Base-by-base conservation (phyloP, 495 filamentous ascomycete genomes). In the Xylaria venustula region DNA sequence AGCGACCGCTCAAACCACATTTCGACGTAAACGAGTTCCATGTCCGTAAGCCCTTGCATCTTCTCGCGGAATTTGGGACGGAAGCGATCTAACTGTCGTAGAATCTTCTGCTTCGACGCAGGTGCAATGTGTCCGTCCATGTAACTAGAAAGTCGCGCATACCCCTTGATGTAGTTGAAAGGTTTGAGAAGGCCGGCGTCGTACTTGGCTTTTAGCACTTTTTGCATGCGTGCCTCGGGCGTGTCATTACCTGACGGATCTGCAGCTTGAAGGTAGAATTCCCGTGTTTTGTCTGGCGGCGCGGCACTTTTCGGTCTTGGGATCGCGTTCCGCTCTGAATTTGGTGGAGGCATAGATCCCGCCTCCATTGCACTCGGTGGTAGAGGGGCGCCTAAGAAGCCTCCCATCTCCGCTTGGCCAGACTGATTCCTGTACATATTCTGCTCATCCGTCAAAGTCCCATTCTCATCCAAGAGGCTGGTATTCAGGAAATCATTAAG, bases 101-200 rank as follows among this genome's bases (percentile, higher is more conserved):
- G 75, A 68, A 98, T 97, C 77, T 92, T 92, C 66, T 93, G 84
- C 52, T 92, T 91, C 48, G 89, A 92, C 9, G 79, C 72, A 50
- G 86, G 84, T 57, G 88, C 84, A 74, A 97, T 88, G 69, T 98
- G 85, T 60, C 84, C 84, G 62, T 95, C 91, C 85, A 98, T 94
- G 70, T 97, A 98, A 58, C 84, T 83, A 51, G 91, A 89, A 34
- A 98, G 77, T 19, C 92, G 82, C 7, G 91, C 90, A 67, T 98
- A 98, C 11, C 95, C 94, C 67, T 96, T 95, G 63, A 97, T 89
- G 73, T 98, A 98, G 73, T 97, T 97, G 81, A 98, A 98, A 8
- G 94, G 94, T 69, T 92, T 92, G 63, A 98, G 78, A 64, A 98
- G 80, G 4, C 94, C 94, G 2, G 94, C 94, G 66, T 97, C 92